A percentile compares a stretch with the other conserved stretches of the same genome.
phyloP scores from a whole-genome alignment of 257 asterid genomes.

The Primulina eburnea region DNA sequence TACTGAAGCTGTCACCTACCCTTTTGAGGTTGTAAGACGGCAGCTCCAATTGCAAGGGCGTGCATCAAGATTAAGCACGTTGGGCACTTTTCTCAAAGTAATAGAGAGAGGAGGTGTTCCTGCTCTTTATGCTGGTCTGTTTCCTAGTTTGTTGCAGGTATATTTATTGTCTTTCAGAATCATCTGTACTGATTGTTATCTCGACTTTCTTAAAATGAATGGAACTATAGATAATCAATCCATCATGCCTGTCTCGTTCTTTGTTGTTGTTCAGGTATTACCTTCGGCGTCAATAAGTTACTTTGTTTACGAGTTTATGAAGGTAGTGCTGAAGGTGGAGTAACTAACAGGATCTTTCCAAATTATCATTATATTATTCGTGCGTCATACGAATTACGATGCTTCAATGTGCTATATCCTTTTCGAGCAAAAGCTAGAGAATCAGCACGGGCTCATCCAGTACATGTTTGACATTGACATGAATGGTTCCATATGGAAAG shows the following conservation, averaged over 20 bases:
- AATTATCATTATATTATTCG: conserved; percentile 10
- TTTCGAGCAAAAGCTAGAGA: conserved; percentile 2
- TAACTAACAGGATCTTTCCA: conserved; percentile 29
- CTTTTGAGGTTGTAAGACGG: conserved; percentile 92
- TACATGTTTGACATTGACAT: conserved; percentile 5
- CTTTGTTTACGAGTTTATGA: conserved; percentile 92
- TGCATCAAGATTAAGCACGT: conserved; percentile 60
- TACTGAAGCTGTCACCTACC: conserved; percentile 93
- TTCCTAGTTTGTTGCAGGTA: conserved; percentile 96
- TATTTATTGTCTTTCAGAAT: background rate
- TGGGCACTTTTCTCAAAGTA: conserved; percentile 61
- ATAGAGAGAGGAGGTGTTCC: conserved; percentile 88
- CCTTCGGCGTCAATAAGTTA: conserved; percentile 97
- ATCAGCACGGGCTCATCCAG: background rate
- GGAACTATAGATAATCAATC: background rate
- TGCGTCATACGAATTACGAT: background rate
- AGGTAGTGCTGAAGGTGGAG: conserved; percentile 81
- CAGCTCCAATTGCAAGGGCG: conserved; percentile 92
- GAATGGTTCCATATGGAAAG: background rate
- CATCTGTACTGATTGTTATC: too few relatives aligned
- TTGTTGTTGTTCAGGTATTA: conserved; percentile 56
- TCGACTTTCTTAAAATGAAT: background rate
- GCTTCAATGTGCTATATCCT: background rate
- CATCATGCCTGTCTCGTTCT: background rate
- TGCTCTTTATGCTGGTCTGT: conserved; percentile 87